phyloP scores from a whole-genome alignment of 2,329 filamentous ascomycete species.

The Claviceps monticola region DNA sequence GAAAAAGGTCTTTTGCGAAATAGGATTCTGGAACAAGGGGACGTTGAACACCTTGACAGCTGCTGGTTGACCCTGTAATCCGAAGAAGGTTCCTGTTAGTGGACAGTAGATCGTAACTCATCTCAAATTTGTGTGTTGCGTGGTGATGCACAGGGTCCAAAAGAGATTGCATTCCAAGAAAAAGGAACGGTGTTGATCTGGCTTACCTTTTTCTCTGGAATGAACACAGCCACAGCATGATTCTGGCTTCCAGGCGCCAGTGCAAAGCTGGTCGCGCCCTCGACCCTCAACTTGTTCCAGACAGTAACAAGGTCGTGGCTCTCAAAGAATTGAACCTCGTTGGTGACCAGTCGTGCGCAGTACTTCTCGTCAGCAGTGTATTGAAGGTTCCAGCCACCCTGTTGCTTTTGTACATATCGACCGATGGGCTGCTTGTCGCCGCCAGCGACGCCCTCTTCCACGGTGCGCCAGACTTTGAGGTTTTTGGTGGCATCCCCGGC shows the following conservation, averaged over 20 bases:
- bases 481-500: conserved; percentile 91
- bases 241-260: conserved; percentile 71
- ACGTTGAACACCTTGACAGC: conserved; percentile 91
- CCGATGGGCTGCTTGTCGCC: conserved; percentile 63
- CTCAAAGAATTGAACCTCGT: conserved; percentile 95
- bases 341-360: conserved; percentile 86
- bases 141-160: no score
- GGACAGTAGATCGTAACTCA: not conserved
- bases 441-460: conserved; percentile 51
- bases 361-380: conserved; percentile 89
- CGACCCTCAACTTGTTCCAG: conserved; percentile 90
- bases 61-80: conserved; percentile 64
- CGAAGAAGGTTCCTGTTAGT: not conserved
- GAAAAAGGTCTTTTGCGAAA: conserved; percentile 98
- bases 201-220: conserved; percentile 83
- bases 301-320: conserved; percentile 72
- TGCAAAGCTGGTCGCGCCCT: conserved; percentile 81
- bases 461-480: conserved; percentile 85
- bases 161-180: no score
- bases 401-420: conserved; percentile 87
- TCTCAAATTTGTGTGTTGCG: no score
- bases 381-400: conserved; percentile 93
- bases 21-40: conserved; percentile 65
- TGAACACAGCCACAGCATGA: conserved; percentile 85
- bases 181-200: not conserved